Conservation (phyloP, 257 asterid genomes). For the Solanum medicagineum region DNA sequence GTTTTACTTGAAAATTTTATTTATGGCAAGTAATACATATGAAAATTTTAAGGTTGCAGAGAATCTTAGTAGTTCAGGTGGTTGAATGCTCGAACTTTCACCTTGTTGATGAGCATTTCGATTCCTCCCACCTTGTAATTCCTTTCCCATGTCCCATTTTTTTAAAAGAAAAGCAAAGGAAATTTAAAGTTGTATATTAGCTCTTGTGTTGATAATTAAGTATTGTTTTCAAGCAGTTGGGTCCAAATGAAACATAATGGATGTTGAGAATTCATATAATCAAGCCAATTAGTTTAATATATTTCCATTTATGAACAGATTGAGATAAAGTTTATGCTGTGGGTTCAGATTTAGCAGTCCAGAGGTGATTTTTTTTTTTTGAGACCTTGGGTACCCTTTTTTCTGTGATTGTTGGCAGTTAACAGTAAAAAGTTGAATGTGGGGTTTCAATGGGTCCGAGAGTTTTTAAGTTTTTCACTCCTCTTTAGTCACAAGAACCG, state of each 20-base stretch:
- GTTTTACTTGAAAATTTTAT: not conserved
- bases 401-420: not conserved
- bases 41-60: not conserved
- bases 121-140: not conserved
- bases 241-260: not conserved
- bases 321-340: not conserved
- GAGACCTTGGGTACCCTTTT: not conserved
- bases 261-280: not conserved
- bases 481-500: not conserved
- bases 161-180: not conserved
- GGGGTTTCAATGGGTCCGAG: not conserved
- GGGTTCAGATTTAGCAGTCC: not conserved
- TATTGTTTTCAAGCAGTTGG: not conserved
- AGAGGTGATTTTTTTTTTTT: slow-evolving; percentile 1
- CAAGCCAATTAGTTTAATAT: not conserved
- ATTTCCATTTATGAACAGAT: not conserved
- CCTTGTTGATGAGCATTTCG: not conserved
- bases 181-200: not conserved
- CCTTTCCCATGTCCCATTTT: not conserved
- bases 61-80: not conserved
- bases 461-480: not conserved
- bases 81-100: not conserved
- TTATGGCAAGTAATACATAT: not conserved
- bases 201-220: not conserved
- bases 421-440: not conserved